Evolutionary conservation across 208 protist species (phyloP), one percentile per base, ranked within the genome.

Genomic region (Leishmania guyanensis): DNA sequence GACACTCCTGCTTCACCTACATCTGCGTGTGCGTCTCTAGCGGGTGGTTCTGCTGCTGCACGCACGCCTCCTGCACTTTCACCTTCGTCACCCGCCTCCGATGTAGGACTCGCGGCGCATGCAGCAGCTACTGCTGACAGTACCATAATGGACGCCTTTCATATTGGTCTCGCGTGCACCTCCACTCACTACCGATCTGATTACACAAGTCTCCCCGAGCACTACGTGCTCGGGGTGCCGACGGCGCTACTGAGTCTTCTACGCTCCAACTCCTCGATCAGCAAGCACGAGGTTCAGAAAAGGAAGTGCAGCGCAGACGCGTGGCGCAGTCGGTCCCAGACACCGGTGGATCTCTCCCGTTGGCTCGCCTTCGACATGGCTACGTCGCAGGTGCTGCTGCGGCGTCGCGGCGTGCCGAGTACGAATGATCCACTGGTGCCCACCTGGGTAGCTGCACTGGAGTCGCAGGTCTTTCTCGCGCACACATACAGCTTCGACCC

Each of bases 201-300:
- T 75, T 91, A 84, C 80, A 8, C 77, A 9, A 51, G 65, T 5
- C 8, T 53, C 1, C 88, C 88, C 12, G 6, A 66, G 29, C 26
- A 75, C 9, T 89, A 91, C 76, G 75, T 91, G n/a, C 71, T 91
- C 2, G 82, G 81, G 4, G 77, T 89, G 6, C 88, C 88, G 0
- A 81, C 80, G 20, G 72, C 26, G 10, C 68, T 88, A n/a, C 66
- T 86, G 10, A 6, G 16, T 10, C 26, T 50, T 1, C 65, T 71
- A 9, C 75, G 39, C 22, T n/a, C 75, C 36, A 29, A 4, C 20
- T 16, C 75, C 48, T 54, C 71, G 9, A 58, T 8, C n/a, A 26
- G 8, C 26, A 17, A n/a, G 26, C 51, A 54, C 20, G 20, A 6
- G 33, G 10, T 29, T 72, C 68, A 48, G 20, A 9, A 5, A 36